Base-by-base conservation (phyloP, 2,329 filamentous ascomycete genomes). In the Hypoxylon rubiginosum region DNA sequence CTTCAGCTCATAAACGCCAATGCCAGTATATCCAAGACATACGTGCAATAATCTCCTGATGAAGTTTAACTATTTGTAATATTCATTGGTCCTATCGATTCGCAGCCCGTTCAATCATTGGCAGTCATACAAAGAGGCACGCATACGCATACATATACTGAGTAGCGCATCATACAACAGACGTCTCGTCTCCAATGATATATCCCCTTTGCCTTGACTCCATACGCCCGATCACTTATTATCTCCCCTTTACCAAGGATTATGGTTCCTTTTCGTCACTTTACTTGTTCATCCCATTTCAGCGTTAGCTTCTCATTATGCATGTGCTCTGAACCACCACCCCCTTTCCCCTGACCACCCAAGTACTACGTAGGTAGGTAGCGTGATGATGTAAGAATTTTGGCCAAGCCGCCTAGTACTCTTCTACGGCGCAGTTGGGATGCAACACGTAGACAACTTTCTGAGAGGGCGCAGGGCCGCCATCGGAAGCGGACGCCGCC, bases 371-470 rank as follows among this genome's bases (percentile, higher is more conserved):
- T n/a, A n/a, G 21, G 19, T 36, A 51, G 9, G 49, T 19, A 36
- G 9, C 4, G 49, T 39, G 17, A 24, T 30, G 39, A 3, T 39
- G 26, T 15, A 39, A 21, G 5, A 6, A 26, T 1, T 24, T 32
- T n/a, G 6, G 34, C n/a, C 15, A 3, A 13, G 4, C 15, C 36
- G 28, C 51, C 61, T 61, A 74, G 36, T 70, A 71, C 67, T 89
- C 86, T 69, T 97, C 94, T 9, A 97, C 85, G 0, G 92, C 92
- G 76, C 93, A 97, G 81, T 98, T 98, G 63, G 96, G 96, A 82
- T 99, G 96, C 71, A 99, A 77, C 26, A 97, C 92, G 77, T 97
- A 99, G 56, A 96, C 86, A 4, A 92, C 83, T 74, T 83, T 84
- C 69, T 82, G 82, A 10, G 76, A 77, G 21, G 79, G 73, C 15